phyloP scores from a whole-genome alignment of 768 basidiomycete species.

The Cystobasidium onofrii region DNA sequence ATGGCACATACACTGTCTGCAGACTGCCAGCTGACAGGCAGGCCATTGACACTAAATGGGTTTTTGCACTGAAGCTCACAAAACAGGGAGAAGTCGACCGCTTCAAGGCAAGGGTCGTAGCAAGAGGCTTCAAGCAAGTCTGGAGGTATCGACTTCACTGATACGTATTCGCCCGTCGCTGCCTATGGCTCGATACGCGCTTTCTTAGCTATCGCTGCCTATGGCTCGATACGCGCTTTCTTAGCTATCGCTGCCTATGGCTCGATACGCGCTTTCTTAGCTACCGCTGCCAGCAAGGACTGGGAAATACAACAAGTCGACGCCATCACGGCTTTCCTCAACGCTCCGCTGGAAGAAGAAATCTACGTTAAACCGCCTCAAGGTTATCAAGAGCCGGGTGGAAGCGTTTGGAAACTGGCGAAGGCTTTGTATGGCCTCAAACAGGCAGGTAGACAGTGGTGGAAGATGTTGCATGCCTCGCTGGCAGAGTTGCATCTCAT shows the following conservation, averaged over 20 bases:
- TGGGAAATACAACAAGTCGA: background rate
- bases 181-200: background rate
- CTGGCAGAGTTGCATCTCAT: background rate
- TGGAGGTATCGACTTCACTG: too few relatives aligned
- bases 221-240: too few relatives aligned
- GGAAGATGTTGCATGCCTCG: background rate
- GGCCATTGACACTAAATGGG: too few relatives aligned
- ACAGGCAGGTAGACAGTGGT: background rate
- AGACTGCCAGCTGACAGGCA: too few relatives aligned
- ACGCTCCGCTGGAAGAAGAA: background rate
- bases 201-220: background rate
- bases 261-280: too few relatives aligned
- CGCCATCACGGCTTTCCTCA: constrained; percentile 9
- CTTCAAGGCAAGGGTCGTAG: too few relatives aligned
- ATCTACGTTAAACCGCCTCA: background rate
- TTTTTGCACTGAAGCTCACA: too few relatives aligned
- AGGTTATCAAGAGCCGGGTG: background rate
- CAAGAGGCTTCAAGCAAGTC: too few relatives aligned
- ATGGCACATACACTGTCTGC: too few relatives aligned
- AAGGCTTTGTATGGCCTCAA: background rate
- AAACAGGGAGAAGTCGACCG: too few relatives aligned
- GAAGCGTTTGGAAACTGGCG: background rate
- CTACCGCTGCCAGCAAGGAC: background rate
- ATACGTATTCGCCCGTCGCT: too few relatives aligned
- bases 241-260: too few relatives aligned